A percentile compares a stretch with the other conserved stretches of the same genome.
Conservation (phyloP, 768 basidiomycete genomes). For the Auriscalpium orientale region DNA sequence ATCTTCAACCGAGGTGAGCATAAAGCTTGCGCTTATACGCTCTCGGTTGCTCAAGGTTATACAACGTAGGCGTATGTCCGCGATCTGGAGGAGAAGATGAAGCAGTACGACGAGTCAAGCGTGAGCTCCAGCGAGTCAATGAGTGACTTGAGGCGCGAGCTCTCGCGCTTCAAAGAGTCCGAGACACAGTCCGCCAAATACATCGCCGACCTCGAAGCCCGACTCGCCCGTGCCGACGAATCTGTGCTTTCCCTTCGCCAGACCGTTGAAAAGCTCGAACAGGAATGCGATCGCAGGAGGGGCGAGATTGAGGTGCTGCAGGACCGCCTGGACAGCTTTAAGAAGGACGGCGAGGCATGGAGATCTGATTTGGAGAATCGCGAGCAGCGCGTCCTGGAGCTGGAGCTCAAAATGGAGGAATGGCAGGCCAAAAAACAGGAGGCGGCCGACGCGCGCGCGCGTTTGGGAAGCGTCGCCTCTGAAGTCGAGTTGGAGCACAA, state of each 20-base stretch:
- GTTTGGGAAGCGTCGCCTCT: constrained; percentile 59
- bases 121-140: constrained; percentile 72
- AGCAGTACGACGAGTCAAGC: constrained; percentile 73
- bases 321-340: constrained; percentile 57
- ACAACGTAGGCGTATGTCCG: constrained; percentile 73
- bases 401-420: constrained; percentile 73
- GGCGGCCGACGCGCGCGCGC: constrained; percentile 55
- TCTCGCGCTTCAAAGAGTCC: constrained; percentile 66
- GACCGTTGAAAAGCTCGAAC: constrained; percentile 70
- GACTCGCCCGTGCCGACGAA: constrained; percentile 72
- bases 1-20: constrained; percentile 78
- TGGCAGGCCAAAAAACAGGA: constrained; percentile 69
- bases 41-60: too few species aligned
- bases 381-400: constrained; percentile 63
- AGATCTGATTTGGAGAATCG: constrained; percentile 77
- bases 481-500: constrained; percentile 66
- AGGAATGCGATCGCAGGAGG: constrained; percentile 65
- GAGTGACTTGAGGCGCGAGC: constrained; percentile 77
- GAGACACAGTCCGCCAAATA: constrained; percentile 71
- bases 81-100: constrained; percentile 90
- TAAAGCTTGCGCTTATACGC: background rate
- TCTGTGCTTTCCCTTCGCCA: constrained; percentile 61
- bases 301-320: constrained; percentile 68
- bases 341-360: constrained; percentile 75
- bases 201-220: constrained; percentile 79